Conservation (phyloP, 192 early-diverging fungal genomes). For the Gigaspora rosea region DNA sequence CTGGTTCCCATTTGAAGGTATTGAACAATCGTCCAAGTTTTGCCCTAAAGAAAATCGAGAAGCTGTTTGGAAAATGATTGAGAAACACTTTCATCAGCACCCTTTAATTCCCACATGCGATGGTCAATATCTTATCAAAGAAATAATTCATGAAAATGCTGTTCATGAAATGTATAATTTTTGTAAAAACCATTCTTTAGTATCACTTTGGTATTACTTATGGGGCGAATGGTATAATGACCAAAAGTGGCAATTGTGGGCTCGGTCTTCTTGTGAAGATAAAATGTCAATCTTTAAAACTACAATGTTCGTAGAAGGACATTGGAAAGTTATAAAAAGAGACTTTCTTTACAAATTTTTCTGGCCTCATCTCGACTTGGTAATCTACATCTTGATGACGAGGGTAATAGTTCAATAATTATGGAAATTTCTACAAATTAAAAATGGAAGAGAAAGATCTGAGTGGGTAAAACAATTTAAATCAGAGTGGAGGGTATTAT, state of each 20-base stretch:
- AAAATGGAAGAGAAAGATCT: neutral
- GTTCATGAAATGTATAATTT: slow-evolving; percentile 26
- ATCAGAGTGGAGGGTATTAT: slow-evolving; percentile 6
- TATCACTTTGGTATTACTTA: neutral
- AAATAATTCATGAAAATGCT: neutral
- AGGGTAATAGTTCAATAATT: neutral
- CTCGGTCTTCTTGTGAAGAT: neutral
- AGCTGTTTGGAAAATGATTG: slow-evolving; percentile 1
- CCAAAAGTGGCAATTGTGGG: neutral
- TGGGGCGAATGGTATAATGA: slow-evolving; percentile 1
- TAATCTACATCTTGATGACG: neutral
- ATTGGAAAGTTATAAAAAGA: slow-evolving; percentile 18
- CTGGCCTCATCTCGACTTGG: neutral
- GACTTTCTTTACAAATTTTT: slow-evolving; percentile 25
- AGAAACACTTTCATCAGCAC: slow-evolving; percentile 16
- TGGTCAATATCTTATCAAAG: neutral
- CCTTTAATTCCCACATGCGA: neutral
- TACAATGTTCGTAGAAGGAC: neutral
- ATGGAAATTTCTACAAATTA: neutral
- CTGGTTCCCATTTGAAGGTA: neutral
- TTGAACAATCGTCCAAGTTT: neutral
- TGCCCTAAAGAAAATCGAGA: neutral
- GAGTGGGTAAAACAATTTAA: slow-evolving; percentile 26
- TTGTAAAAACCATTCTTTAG: slow-evolving; percentile 17
- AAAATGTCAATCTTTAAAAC: slow-evolving; percentile 6